These are phyloP conservation scores for Malania oleifera DNA, from an alignment of 164 flowering plant genomes.

Conservation along the genomic window DNA sequence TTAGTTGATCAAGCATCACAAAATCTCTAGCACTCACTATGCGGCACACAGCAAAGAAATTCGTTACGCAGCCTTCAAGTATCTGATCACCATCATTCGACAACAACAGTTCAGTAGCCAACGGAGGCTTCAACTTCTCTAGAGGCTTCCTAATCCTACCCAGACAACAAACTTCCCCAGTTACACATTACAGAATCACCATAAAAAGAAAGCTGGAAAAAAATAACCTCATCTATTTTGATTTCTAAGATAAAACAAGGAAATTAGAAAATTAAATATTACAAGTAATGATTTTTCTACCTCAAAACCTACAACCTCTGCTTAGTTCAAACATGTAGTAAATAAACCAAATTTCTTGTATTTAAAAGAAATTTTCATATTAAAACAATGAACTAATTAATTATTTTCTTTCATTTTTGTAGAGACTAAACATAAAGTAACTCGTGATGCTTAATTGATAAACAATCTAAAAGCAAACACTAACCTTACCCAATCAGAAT, in stretches of 20 bases:
- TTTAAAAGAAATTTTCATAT: no score
- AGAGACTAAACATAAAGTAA: no score
- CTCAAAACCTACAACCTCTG: no score
- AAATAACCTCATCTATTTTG: neutral
- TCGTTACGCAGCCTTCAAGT: constrained; percentile 76
- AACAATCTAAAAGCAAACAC: constrained; percentile 10
- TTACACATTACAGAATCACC: neutral
- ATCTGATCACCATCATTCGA: constrained; percentile 81
- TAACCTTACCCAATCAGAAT: constrained; percentile 88
- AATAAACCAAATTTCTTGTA: no score
- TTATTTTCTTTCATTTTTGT: no score
- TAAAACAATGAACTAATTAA: no score
- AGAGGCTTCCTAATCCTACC: constrained; percentile 68
- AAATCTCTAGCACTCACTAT: constrained; percentile 38
- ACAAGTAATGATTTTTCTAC: no score
- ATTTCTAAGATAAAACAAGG: neutral
- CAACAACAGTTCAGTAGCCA: constrained; percentile 69
- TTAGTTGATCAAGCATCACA: neutral
- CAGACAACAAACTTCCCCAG: constrained; percentile 7
- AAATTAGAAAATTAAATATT: no score
- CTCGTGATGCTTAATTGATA: neutral
- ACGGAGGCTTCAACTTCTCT: constrained; percentile 73
- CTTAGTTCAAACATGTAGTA: no score
- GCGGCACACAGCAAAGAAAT: constrained; percentile 70
- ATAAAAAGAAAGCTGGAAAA: neutral